These are phyloP conservation scores for Plenodomus tracheiphilus DNA, from an alignment of 2,329 filamentous ascomycete species.

Conservation along the genomic window DNA sequence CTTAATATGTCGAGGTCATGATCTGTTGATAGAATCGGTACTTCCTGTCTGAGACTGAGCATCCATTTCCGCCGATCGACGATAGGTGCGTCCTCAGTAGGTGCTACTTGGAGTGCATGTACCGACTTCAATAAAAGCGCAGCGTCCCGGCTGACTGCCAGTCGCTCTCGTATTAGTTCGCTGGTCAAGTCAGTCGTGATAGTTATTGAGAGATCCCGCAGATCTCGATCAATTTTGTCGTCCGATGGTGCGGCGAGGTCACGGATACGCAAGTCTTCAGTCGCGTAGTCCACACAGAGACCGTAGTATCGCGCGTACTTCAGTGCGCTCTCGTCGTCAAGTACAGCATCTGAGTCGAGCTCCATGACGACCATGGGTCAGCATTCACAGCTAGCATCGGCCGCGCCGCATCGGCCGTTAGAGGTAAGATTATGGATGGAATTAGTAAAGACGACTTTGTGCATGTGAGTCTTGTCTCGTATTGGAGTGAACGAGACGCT, in stretches of 20 bases:
- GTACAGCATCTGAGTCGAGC: neutral
- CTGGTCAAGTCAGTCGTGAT: constrained; percentile 12
- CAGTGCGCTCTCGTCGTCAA: constrained; percentile 44
- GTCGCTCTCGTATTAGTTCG: constrained; percentile 29
- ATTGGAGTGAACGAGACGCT: neutral
- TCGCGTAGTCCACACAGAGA: constrained; percentile 45
- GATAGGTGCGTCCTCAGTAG: neutral
- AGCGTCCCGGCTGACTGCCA: constrained; percentile 34
- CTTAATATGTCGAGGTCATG: constrained; percentile 50
- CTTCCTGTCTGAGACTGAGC: constrained; percentile 47
- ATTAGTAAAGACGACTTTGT: neutral
- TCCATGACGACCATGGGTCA: neutral
- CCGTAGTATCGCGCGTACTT: constrained; percentile 54
- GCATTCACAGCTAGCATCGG: neutral
- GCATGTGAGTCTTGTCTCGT: neutral
- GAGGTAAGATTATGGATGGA: neutral
- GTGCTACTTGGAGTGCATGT: constrained; percentile 6
- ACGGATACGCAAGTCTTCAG: constrained; percentile 25
- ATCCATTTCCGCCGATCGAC: constrained; percentile 17
- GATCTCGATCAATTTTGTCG: constrained; percentile 18
- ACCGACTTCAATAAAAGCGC: constrained; percentile 32
- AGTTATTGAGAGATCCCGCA: constrained; percentile 20
- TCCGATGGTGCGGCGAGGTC: constrained; percentile 12
- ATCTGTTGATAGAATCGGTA: constrained; percentile 52
- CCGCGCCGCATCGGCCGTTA: neutral